These are phyloP conservation scores for Oryza nivara DNA, from an alignment of 176 grass and related monocot species.

Conservation along the genomic window DNA sequence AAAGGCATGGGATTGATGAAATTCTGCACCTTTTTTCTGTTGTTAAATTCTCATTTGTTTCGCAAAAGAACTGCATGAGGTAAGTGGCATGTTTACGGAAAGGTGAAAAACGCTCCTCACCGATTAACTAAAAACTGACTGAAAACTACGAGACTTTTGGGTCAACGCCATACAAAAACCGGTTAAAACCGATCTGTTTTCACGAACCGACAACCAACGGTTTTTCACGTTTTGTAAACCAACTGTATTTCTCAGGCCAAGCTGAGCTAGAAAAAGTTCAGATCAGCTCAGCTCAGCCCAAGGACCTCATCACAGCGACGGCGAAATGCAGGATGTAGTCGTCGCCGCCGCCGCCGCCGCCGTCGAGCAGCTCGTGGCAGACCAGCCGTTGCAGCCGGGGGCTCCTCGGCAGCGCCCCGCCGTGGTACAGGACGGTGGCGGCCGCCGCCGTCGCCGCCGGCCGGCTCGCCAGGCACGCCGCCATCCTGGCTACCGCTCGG, in stretches of 20 bases:
- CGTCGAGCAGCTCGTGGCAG: constrained; percentile 52
- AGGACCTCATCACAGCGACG: constrained; percentile 59
- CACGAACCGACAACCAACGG: too few relatives aligned
- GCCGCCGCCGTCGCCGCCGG: constrained; percentile 50
- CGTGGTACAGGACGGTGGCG: constrained; percentile 65
- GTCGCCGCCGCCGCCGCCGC: constrained; percentile 12
- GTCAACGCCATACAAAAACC: too few relatives aligned
- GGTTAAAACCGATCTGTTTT: too few relatives aligned
- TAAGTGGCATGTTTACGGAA: too few relatives aligned
- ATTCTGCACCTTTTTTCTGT: background rate
- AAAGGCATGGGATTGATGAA: background rate
- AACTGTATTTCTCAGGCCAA: too few relatives aligned
- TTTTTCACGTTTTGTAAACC: background rate
- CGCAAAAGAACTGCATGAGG: too few relatives aligned
- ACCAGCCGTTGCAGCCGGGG: constrained; percentile 65
- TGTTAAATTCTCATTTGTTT: too few relatives aligned
- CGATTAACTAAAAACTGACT: too few relatives aligned
- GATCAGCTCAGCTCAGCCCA: constrained; percentile 6
- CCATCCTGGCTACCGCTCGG: constrained; percentile 49
- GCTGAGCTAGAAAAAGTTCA: background rate
- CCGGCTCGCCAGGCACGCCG: constrained; percentile 48
- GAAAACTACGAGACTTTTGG: too few relatives aligned
- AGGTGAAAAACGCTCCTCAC: too few relatives aligned
- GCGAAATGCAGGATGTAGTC: constrained; percentile 66
- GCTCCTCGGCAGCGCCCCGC: constrained; percentile 71